A percentile compares a stretch with the other conserved stretches of the same genome.
Conservation (phyloP, 140 eudicot species). For the Bidens hawaiensis region DNA sequence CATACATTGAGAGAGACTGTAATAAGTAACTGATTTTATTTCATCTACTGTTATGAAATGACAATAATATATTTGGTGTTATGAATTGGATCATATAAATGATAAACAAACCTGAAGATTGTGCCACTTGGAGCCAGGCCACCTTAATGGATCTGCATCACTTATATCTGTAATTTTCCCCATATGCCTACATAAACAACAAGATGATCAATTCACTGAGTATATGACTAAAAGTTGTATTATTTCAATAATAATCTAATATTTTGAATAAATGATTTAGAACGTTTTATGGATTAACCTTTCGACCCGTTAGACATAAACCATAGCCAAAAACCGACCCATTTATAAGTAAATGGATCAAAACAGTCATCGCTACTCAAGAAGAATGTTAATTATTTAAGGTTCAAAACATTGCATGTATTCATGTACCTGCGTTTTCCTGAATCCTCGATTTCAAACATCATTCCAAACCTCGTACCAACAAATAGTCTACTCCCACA, state of each 20-base stretch:
- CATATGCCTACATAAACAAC: slow-evolving; percentile 62
- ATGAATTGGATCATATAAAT: background rate
- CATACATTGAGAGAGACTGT: too few relatives aligned
- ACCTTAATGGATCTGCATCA: slow-evolving; percentile 80
- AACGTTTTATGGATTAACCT: background rate
- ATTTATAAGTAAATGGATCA: background rate
- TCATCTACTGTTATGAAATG: background rate
- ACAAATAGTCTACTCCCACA: slow-evolving; percentile 67
- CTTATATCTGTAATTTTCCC: slow-evolving; percentile 84
- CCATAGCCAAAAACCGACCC: background rate
- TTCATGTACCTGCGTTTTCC: slow-evolving; percentile 71
- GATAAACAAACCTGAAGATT: slow-evolving; percentile 47
- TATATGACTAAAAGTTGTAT: background rate
- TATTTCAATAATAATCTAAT: background rate
- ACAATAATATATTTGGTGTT: too few relatives aligned
- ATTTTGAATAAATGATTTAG: background rate
- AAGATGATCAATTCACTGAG: background rate
- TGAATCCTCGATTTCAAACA: slow-evolving; percentile 97
- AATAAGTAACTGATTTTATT: too few relatives aligned
- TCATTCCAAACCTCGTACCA: slow-evolving; percentile 98
- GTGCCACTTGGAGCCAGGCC: slow-evolving; percentile 98
- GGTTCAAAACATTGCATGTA: background rate
- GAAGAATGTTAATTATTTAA: background rate
- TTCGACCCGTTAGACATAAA: background rate
- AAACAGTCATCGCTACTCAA: background rate